A percentile compares a stretch with the other conserved stretches of the same genome.
These are phyloP conservation scores for Oryza nivara DNA, from an alignment of 176 grass and related monocot genomes.

Conservation along the genomic window DNA sequence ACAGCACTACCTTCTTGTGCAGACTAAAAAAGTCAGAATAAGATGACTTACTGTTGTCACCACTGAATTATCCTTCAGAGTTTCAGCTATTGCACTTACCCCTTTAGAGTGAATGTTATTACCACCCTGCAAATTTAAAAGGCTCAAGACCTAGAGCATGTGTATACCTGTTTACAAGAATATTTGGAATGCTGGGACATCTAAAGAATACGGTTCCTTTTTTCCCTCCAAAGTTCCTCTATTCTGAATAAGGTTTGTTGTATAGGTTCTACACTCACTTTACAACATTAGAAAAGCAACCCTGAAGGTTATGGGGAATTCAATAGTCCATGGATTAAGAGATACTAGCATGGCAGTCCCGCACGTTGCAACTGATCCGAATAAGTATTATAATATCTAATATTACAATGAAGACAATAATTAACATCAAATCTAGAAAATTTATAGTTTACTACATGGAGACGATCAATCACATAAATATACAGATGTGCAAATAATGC, in stretches of 20 bases:
- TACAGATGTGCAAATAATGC: neutral
- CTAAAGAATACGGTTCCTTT: neutral
- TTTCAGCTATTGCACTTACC: conserved; percentile 72
- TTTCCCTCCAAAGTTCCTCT: neutral
- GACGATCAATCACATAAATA: neutral
- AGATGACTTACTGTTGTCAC: conserved; percentile 79
- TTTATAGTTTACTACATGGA: neutral
- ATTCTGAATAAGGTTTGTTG: neutral
- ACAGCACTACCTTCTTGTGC: neutral
- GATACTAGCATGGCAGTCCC: neutral
- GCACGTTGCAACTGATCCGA: neutral
- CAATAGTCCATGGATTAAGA: neutral
- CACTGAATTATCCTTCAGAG: conserved; percentile 82
- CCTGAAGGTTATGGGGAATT: neutral
- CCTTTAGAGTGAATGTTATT: conserved; percentile 95
- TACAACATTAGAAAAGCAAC: neutral
- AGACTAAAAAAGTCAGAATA: conserved; percentile 33
- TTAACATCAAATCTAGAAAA: neutral
- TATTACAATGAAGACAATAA: neutral
- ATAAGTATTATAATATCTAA: neutral
- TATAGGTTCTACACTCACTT: neutral
- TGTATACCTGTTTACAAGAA: neutral
- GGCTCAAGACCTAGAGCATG: conserved; percentile 18
- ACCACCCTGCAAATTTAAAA: conserved; percentile 72
- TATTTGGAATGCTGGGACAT: conserved; percentile 22